A percentile compares a stretch with the other conserved stretches of the same genome.
Evolutionary conservation across 139 green algal genomes (phyloP).

Genomic region (Chlamydomonas eustigma): DNA sequence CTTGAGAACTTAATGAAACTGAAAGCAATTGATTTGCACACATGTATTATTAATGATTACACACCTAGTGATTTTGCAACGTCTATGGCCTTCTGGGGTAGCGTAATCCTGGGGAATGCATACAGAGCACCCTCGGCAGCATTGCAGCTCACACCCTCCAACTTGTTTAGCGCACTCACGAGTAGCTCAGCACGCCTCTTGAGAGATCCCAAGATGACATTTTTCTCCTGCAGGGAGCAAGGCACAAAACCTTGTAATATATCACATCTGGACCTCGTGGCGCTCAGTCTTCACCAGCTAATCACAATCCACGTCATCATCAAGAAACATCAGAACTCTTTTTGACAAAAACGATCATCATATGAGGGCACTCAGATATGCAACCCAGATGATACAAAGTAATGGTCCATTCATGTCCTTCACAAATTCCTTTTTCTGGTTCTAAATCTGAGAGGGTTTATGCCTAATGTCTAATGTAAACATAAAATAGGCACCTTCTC

Average conservation of each 20-base stretch:
- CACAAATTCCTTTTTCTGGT: neutral
- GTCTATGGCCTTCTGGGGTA: slow-evolving; percentile 35
- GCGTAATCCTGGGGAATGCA: slow-evolving; percentile 59
- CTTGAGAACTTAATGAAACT: too few relatives aligned
- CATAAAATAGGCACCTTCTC: too few relatives aligned
- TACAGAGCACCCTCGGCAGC: slow-evolving; percentile 71
- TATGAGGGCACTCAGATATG: too few relatives aligned
- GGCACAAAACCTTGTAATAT: too few relatives aligned
- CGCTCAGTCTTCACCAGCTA: too few relatives aligned
- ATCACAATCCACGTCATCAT: too few relatives aligned
- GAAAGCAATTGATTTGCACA: too few relatives aligned
- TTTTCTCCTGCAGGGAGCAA: too few relatives aligned
- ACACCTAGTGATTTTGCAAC: neutral
- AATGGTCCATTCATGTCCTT: neutral
- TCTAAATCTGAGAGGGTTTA: slow-evolving; percentile 1
- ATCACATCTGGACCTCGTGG: too few relatives aligned
- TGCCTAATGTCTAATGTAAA: neutral
- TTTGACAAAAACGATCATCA: too few relatives aligned
- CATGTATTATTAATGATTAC: too few relatives aligned
- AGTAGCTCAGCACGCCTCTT: slow-evolving; percentile 76
- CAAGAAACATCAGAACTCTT: too few relatives aligned
- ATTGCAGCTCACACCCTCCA: slow-evolving; percentile 88
- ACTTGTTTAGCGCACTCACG: slow-evolving; percentile 66
- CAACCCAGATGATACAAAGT: neutral
- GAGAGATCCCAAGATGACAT: slow-evolving; percentile 64